Percentiles rank a stretch among this genome's conserved stretches.
Evolutionary conservation across 805 yeast genomes (phyloP).

Genomic region (Sugiyamaella marilandica): DNA sequence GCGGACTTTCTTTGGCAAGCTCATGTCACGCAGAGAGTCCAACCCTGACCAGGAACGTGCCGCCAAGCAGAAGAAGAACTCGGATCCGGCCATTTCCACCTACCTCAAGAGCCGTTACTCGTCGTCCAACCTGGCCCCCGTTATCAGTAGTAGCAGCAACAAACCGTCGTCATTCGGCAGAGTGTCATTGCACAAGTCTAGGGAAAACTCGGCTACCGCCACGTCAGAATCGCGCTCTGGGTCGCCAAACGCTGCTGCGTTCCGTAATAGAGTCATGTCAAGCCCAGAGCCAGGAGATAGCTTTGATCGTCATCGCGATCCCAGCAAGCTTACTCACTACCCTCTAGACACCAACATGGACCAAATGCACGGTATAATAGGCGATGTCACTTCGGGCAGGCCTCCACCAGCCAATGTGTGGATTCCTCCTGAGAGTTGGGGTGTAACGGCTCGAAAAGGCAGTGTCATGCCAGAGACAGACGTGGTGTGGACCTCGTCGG

Average conservation of each 20-base stretch:
- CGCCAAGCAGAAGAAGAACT: neutral
- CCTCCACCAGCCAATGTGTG: slow-evolving; percentile 14
- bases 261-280: slow-evolving; percentile 17
- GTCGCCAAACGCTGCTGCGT: neutral
- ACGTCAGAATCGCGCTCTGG: neutral
- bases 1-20: slow-evolving; percentile 16
- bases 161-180: neutral
- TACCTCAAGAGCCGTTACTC: neutral
- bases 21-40: slow-evolving; percentile 21
- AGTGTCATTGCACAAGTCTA: neutral
- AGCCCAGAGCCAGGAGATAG: slow-evolving; percentile 15
- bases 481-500: slow-evolving; percentile 1
- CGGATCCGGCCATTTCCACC: slow-evolving; percentile 1
- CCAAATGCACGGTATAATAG: slow-evolving; percentile 49
- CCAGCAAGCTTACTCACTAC: neutral
- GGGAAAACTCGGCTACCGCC: neutral
- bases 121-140: neutral
- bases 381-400: slow-evolving; percentile 13
- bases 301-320: neutral
- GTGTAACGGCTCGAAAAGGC: slow-evolving; percentile 12
- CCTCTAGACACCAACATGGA: slow-evolving; percentile 44
- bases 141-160: neutral
- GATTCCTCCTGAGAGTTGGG: slow-evolving; percentile 29
- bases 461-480: slow-evolving; percentile 6
- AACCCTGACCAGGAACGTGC: slow-evolving; percentile 12